Conservation (phyloP, 306 rosid species). For the Quercus agrifolia region DNA sequence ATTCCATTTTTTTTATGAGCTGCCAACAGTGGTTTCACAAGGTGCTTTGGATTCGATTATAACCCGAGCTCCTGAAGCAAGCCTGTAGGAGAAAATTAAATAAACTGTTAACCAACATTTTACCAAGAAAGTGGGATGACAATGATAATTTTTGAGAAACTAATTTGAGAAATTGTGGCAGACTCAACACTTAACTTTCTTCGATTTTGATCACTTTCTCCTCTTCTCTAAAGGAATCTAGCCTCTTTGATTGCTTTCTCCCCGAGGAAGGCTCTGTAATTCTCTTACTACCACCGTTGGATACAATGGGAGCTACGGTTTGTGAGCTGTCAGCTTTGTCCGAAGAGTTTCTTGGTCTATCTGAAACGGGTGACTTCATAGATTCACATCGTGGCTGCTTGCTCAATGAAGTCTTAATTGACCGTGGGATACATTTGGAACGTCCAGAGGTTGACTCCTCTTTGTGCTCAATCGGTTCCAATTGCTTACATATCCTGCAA, state of each 20-base stretch:
- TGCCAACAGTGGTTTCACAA: conserved; percentile 25
- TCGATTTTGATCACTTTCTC: conserved; percentile 73
- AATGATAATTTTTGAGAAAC: conserved; percentile 11
- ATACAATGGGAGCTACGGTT: conserved; percentile 35
- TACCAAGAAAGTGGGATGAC: not conserved
- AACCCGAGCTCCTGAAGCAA: conserved; percentile 98
- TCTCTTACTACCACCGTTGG: conserved; percentile 54
- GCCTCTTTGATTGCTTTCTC: conserved; percentile 44
- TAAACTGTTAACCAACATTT: conserved; percentile 29
- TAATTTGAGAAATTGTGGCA: conserved; percentile 7
- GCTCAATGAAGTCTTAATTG: conserved; percentile 71
- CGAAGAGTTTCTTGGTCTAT: conserved; percentile 66
- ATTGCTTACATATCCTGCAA: conserved; percentile 57
- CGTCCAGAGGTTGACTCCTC: conserved; percentile 59
- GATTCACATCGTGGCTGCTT: conserved; percentile 73
- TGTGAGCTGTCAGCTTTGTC: conserved; percentile 41
- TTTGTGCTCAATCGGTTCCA: conserved; percentile 46
- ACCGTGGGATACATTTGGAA: conserved; percentile 78
- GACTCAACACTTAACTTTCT: conserved; percentile 78
- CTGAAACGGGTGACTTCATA: conserved; percentile 60
- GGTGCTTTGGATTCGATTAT: conserved; percentile 70
- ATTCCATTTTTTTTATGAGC: conserved; percentile 24
- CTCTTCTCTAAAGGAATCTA: conserved; percentile 61
- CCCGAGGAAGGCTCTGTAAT: conserved; percentile 39
- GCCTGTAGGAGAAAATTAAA: conserved; percentile 60